Evolutionary conservation across 129 eudicot genomes (phyloP).

Genomic region (Centaurea solstitialis): DNA sequence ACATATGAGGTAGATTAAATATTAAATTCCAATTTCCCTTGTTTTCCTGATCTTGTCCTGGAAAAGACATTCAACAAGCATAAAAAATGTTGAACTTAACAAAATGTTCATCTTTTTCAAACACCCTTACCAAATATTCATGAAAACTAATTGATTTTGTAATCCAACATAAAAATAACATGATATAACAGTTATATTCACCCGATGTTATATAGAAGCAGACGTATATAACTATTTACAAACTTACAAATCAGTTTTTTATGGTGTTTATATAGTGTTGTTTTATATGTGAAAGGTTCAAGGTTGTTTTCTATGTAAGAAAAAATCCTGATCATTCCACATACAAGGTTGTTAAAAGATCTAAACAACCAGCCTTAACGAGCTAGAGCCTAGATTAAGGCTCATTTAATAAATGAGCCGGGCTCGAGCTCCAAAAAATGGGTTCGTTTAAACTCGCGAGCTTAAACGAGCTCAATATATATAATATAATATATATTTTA

Average conservation of each 20-base stretch:
- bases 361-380: too few species aligned
- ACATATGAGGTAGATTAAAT: conserved; percentile 24
- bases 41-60: conserved; percentile 53
- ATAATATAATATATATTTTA: too few species aligned
- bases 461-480: too few species aligned
- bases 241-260: not conserved
- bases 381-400: too few species aligned
- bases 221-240: not conserved
- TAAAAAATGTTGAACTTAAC: conserved; percentile 10
- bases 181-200: not conserved
- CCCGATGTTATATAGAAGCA: not conserved
- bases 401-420: too few species aligned
- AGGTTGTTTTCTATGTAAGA: not conserved
- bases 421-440: too few species aligned
- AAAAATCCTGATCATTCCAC: not conserved
- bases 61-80: conserved; percentile 10
- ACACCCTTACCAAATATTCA: conserved; percentile 1
- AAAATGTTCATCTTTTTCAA: conserved; percentile 13
- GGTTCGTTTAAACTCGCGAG: too few species aligned
- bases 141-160: not conserved
- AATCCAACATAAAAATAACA: not conserved
- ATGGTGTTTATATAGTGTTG: not conserved
- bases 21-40: conserved; percentile 23
- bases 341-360: too few species aligned
- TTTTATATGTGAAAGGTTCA: not conserved